Conservation (phyloP, 208 protist species). For the Trypanosoma conorhini region DNA sequence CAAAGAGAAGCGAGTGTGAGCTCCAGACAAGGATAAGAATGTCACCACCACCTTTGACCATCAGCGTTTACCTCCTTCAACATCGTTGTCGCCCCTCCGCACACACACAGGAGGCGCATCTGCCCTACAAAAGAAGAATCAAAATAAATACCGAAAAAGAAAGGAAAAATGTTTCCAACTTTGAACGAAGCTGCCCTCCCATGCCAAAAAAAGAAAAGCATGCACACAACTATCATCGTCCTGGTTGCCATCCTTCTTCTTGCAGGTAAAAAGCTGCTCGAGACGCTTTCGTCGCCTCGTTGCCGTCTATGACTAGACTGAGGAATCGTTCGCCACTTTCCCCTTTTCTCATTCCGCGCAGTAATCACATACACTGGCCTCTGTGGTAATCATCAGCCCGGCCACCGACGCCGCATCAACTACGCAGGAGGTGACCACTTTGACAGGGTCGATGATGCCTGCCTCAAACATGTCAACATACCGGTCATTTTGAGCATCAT, state of each 20-base stretch:
- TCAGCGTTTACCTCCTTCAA: neutral
- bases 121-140: no score
- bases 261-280: neutral
- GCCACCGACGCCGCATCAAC: conserved; percentile 97
- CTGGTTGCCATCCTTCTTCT: neutral
- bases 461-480: conserved; percentile 98
- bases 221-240: no score
- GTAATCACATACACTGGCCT: conserved; percentile 96
- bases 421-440: conserved; percentile 98
- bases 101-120: no score
- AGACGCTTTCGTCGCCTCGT: no score
- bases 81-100: neutral
- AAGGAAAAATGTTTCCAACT: neutral
- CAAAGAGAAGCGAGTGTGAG: neutral
- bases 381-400: conserved; percentile 99
- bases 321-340: conserved; percentile 6
- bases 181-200: neutral
- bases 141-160: no score
- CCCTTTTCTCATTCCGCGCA: conserved; percentile 5
- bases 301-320: neutral
- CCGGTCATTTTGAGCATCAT: conserved; percentile 94
- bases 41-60: neutral
- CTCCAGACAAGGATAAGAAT: neutral
- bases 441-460: conserved; percentile 99
- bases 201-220: neutral